Evolutionary conservation across 106 monocot species (phyloP).

Genomic region (Apostasia ramifera): DNA sequence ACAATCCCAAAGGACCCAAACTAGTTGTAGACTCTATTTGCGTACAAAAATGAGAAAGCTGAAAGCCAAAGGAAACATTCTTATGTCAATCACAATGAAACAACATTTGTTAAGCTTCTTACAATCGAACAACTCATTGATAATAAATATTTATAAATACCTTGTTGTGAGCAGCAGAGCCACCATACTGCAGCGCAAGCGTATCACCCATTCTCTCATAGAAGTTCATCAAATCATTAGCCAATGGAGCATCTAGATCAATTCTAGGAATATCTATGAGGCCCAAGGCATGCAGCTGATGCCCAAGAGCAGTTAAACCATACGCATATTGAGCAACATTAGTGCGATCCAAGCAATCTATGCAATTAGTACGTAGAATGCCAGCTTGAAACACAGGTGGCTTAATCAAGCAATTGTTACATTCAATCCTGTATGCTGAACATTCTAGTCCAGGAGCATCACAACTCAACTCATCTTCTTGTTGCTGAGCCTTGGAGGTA

Average conservation of each 20-base stretch:
- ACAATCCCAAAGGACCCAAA: not conserved
- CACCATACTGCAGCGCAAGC: conserved; percentile 93
- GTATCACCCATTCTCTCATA: conserved; percentile 98
- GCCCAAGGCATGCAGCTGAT: conserved; percentile 72
- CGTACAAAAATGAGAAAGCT: not conserved
- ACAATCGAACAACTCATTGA: not conserved
- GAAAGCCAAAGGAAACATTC: not conserved
- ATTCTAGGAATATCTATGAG: conserved; percentile 44
- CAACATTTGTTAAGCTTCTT: not conserved
- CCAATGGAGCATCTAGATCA: conserved; percentile 63
- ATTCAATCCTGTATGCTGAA: conserved; percentile 11
- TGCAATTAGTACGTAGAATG: conserved; percentile 86
- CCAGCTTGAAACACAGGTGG: conserved; percentile 57
- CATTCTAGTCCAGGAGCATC: conserved; percentile 10
- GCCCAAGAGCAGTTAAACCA: conserved; percentile 83
- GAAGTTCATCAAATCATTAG: conserved; percentile 68
- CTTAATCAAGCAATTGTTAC: conserved; percentile 13
- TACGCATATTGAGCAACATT: conserved; percentile 99
- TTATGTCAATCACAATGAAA: not conserved
- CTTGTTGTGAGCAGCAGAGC: conserved; percentile 99
- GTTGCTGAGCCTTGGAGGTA: conserved; percentile 16
- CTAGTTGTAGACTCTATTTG: not conserved
- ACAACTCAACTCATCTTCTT: conserved; percentile 19
- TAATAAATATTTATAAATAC: conserved; percentile 28
- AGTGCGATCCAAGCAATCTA: conserved; percentile 97